Percentiles rank a stretch among this genome's conserved stretches.
These are phyloP conservation scores for Castanea mollissima DNA, from an alignment of 306 rosid genomes.

Conservation along the genomic window DNA sequence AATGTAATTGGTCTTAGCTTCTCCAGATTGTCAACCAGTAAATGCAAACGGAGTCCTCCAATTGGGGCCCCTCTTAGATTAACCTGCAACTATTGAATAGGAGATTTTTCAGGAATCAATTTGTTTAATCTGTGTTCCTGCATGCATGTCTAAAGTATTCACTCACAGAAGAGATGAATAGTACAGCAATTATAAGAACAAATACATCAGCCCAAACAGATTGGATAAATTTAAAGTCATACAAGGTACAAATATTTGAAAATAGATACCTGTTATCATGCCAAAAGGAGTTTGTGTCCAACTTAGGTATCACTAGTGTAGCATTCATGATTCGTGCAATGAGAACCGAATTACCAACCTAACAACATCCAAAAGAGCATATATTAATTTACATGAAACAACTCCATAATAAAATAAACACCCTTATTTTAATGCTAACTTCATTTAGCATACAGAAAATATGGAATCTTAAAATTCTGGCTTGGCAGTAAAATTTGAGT, in stretches of 20 bases:
- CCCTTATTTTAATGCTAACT: not conserved
- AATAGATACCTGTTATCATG: constrained; percentile 76
- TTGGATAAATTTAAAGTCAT: constrained; percentile 3
- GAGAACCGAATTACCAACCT: constrained; percentile 94
- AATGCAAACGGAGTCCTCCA: not conserved
- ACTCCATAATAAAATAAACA: not conserved
- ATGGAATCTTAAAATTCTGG: not conserved
- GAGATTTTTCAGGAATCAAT: not conserved
- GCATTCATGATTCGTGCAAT: constrained; percentile 99
- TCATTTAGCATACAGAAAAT: not conserved
- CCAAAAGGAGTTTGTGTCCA: constrained; percentile 97
- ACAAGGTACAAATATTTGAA: not conserved
- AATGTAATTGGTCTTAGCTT: not conserved
- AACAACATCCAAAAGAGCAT: constrained; percentile 29
- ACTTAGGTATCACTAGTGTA: constrained; percentile 83
- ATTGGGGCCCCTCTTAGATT: not conserved
- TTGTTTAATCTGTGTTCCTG: not conserved
- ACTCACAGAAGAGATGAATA: not conserved
- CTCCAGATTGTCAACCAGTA: not conserved
- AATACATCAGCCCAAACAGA: constrained; percentile 6
- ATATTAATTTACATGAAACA: not conserved
- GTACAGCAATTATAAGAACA: not conserved
- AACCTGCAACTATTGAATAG: not conserved
- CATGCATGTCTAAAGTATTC: not conserved
- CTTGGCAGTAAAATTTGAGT: not conserved